A percentile compares a stretch with the other conserved stretches of the same genome.
Conservation (phyloP, 257 asterid genomes). For the Salvia splendens region DNA sequence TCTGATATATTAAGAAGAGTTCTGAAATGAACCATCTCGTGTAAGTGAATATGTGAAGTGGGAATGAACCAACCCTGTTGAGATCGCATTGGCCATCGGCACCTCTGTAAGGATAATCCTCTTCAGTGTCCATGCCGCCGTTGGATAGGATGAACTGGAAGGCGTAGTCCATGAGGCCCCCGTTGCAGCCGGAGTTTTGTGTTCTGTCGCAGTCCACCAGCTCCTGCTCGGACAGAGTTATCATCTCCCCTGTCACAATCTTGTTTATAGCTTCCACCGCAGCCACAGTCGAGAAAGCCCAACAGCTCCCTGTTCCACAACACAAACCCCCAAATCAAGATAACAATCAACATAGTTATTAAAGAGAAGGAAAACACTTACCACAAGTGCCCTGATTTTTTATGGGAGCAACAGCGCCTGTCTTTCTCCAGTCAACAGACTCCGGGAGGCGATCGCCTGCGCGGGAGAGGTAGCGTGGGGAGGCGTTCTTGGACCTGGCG, state of each 20-base stretch:
- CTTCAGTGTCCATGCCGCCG: conserved; percentile 81
- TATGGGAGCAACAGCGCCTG: conserved; percentile 65
- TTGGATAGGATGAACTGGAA: conserved; percentile 66
- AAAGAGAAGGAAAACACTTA: conserved; percentile 17
- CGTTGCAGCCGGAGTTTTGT: conserved; percentile 65
- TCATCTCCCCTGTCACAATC: conserved; percentile 61
- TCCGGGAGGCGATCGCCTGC: conserved; percentile 53
- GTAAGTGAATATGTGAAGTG: too few relatives aligned
- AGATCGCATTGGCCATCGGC: conserved; percentile 60
- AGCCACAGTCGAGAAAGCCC: conserved; percentile 84
- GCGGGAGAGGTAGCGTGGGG: conserved; percentile 46
- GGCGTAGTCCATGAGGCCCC: conserved; percentile 84
- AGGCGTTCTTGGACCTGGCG: conserved; percentile 49
- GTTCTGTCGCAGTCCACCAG: conserved; percentile 68
- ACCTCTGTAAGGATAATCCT: conserved; percentile 72
- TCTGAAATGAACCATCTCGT: too few relatives aligned
- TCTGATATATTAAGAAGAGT: too few relatives aligned
- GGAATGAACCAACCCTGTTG: conserved; percentile 35
- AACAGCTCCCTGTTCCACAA: conserved; percentile 57
- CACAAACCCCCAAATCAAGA: neutral
- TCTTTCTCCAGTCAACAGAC: conserved; percentile 75
- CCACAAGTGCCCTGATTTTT: conserved; percentile 77
- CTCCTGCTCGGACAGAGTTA: conserved; percentile 70
- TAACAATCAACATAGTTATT: neutral
- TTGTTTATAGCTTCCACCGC: conserved; percentile 67